phyloP scores from a whole-genome alignment of 2,329 filamentous ascomycete species.

The Grosmannia penicillata region DNA sequence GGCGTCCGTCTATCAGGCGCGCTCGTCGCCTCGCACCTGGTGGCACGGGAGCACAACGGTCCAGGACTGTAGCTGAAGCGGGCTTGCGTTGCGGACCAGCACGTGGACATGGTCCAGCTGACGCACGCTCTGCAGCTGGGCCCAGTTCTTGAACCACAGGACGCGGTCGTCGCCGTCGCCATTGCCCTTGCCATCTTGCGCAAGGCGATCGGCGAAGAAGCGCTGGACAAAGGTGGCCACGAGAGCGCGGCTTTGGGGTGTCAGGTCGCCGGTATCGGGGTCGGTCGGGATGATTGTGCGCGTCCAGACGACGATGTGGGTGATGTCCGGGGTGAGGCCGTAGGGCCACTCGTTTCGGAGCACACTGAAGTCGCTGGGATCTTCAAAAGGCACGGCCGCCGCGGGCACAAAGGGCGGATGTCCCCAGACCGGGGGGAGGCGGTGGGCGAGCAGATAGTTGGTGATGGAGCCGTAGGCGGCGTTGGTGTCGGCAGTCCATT shows the following conservation, averaged over 20 bases:
- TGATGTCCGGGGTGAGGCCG: slow-evolving; percentile 47
- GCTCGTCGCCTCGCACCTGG: too few relatives aligned
- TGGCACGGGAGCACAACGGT: slow-evolving; percentile 28
- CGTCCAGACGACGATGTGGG: slow-evolving; percentile 87
- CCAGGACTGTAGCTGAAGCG: slow-evolving; percentile 38
- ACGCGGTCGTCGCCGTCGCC: slow-evolving; percentile 31
- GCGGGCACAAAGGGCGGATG: slow-evolving; percentile 37
- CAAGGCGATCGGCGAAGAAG: slow-evolving; percentile 50
- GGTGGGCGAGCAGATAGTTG: slow-evolving; percentile 59
- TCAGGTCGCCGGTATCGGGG: slow-evolving; percentile 55
- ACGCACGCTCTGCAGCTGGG: slow-evolving; percentile 72
- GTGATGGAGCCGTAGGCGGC: slow-evolving; percentile 65
- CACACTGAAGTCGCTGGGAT: slow-evolving; percentile 49
- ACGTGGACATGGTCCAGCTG: slow-evolving; percentile 85
- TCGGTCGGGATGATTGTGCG: slow-evolving; percentile 69
- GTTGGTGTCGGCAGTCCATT: slow-evolving; percentile 58
- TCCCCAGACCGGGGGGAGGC: slow-evolving; percentile 55
- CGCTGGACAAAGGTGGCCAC: slow-evolving; percentile 56
- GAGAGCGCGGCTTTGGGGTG: slow-evolving; percentile 42
- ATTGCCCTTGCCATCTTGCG: slow-evolving; percentile 17
- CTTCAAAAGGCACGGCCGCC: slow-evolving; percentile 35
- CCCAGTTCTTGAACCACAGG: slow-evolving; percentile 94
- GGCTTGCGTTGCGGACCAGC: slow-evolving; percentile 39
- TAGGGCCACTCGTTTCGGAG: slow-evolving; percentile 92
- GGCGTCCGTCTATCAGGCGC: too few relatives aligned